Conservation (phyloP, 495 filamentous ascomycete species). For the Cladorrhinum samala region DNA sequence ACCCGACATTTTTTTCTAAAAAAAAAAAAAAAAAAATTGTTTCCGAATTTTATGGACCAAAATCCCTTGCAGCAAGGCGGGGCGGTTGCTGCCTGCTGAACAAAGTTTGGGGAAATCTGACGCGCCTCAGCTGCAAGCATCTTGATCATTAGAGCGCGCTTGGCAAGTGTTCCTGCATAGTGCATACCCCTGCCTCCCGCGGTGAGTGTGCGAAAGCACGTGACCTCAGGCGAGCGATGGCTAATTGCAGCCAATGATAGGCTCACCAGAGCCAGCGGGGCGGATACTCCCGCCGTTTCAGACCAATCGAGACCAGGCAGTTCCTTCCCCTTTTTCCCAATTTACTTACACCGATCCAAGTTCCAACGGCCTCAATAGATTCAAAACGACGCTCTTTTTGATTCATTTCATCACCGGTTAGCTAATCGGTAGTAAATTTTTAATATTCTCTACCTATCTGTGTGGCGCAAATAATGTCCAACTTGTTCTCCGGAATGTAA, state of each 20-base stretch:
- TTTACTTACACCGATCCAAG: not conserved
- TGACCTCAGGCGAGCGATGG: not conserved
- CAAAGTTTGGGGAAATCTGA: too few species aligned
- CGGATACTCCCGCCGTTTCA: slow-evolving; percentile 4
- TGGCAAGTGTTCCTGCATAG: not conserved
- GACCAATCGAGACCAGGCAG: not conserved
- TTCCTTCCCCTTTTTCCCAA: slow-evolving; percentile 10
- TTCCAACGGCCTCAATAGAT: not conserved
- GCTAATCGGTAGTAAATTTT: not conserved
- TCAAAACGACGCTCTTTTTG: not conserved
- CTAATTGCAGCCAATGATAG: not conserved
- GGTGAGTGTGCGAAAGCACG: not conserved
- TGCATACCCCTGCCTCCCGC: not conserved
- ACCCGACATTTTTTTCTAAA: not conserved
- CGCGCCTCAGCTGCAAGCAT: not conserved
- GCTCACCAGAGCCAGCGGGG: not conserved
- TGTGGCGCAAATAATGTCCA: slow-evolving; percentile 52
- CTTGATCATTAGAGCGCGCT: too few species aligned
- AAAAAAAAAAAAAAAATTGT: too few species aligned
- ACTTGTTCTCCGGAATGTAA: slow-evolving; percentile 76
- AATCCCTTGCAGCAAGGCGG: not conserved
- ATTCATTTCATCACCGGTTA: not conserved
- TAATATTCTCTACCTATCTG: not conserved
- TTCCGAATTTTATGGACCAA: not conserved
- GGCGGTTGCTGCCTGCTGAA: not conserved